Base-by-base conservation (phyloP, 108 stramenopile species). In the Nitzschia inconspicua region DNA sequence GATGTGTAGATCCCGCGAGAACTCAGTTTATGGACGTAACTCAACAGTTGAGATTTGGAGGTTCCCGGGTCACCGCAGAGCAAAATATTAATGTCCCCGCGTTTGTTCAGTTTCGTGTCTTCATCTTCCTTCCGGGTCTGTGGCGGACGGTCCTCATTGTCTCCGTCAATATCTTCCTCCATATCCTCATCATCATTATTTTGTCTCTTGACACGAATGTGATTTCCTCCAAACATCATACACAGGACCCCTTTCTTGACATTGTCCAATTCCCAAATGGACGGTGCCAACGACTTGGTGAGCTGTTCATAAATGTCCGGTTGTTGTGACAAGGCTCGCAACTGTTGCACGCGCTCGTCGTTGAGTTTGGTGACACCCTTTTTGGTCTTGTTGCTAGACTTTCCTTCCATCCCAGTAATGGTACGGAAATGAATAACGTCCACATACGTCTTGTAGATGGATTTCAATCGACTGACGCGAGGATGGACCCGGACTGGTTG, bases 51-150 rank as follows among this genome's bases (percentile, higher is more conserved):
- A 14, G 95, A 96, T 63, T 99, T 99, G 56, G 86, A 89, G 10
- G 97, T 98, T 23, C 95, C 98, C 2, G 98, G 98, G 65, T 99
- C 98, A 23, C 98, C 98, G 65, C 97, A 97, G 24, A 99, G 77
- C 25, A 99, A 75, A 57, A 99, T 94, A 74, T 99, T 98, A 47
- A 99, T 94, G 65, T 99, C 98, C 4, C 98, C 97, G 34, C 98
- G 86, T 65, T 89, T 93, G 63, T 88, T 66, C 49, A 84, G 60
- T 57, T 84, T 89, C 27, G 39, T 43, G 20, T 54, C 52, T 23
- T 75, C 73, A 23, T 71, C 86, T 46, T 68, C 49, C 26, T 25
- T 29, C 23, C 72, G 56, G 25, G 58, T 63, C 11, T 66, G 51
- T 4, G 65, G 71, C 9, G 40, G 44, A 9, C 72, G 51, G 34